Evolutionary conservation across 495 filamentous ascomycete genomes (phyloP).

Genomic region (Sabuloglossum arenarium): DNA sequence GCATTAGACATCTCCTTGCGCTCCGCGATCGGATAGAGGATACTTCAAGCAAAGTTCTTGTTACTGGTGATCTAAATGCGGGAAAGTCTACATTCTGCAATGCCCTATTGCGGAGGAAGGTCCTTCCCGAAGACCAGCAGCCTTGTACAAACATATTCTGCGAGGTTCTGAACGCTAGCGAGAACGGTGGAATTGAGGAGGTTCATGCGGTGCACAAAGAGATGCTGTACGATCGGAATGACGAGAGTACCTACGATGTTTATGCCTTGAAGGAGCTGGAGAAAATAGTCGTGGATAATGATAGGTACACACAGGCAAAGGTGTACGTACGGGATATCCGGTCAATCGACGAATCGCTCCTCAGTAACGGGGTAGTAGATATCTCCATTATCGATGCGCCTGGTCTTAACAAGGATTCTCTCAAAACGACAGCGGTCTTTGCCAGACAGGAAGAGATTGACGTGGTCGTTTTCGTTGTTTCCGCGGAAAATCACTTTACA

Average conservation of each 20-base stretch:
- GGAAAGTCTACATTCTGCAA: constrained; percentile 99
- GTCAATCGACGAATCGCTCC: constrained; percentile 74
- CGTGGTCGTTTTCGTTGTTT: constrained; percentile 95
- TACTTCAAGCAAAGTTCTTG: constrained; percentile 87
- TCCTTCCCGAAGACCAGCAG: constrained; percentile 90
- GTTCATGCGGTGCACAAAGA: constrained; percentile 86
- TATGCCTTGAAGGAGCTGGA: constrained; percentile 59
- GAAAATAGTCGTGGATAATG: constrained; percentile 71
- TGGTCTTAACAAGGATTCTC: constrained; percentile 81
- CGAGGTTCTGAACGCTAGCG: constrained; percentile 79
- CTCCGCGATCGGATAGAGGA: constrained; percentile 91
- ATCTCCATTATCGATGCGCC: constrained; percentile 96
- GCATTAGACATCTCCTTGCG: constrained; percentile 68
- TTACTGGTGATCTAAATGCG: constrained; percentile 94
- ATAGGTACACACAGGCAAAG: constrained; percentile 82
- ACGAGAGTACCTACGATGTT: constrained; percentile 85
- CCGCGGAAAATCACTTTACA: constrained; percentile 93
- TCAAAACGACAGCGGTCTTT: constrained; percentile 93
- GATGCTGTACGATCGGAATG: constrained; percentile 57
- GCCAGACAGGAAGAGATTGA: constrained; percentile 96
- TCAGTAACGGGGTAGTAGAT: constrained; percentile 95
- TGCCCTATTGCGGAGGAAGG: constrained; percentile 73
- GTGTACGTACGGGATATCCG: constrained; percentile 88
- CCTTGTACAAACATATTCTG: constrained; percentile 99
- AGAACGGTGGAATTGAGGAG: constrained; percentile 80